Evolutionary conservation across 495 filamentous ascomycete genomes (phyloP).

Genomic region (Aspergillus olivimuriae): DNA sequence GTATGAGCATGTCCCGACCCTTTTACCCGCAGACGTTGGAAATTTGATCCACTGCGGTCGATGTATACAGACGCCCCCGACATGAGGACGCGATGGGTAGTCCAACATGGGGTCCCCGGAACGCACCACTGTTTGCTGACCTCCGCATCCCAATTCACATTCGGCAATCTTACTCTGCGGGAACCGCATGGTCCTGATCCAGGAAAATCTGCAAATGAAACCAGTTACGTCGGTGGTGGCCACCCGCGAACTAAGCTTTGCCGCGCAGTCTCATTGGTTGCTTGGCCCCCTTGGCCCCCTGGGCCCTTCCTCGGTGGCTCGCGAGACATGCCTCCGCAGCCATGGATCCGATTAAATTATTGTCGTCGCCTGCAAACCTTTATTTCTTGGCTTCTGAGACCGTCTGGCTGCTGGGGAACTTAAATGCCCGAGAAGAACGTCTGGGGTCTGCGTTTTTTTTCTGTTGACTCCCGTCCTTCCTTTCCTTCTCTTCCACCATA

Average conservation of each 20-base stretch:
- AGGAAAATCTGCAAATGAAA: no score
- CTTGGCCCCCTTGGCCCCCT: neutral
- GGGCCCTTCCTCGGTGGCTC: neutral
- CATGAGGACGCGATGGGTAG: no score
- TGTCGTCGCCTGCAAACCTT: neutral
- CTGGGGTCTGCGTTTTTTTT: neutral
- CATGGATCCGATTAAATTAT: no score
- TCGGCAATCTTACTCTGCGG: neutral
- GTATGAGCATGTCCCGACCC: no score
- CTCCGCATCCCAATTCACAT: neutral
- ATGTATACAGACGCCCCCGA: no score
- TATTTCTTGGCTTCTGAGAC: constrained; percentile 6
- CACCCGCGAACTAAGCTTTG: constrained; percentile 2
- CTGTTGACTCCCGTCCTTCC: constrained; percentile 2
- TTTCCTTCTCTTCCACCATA: neutral
- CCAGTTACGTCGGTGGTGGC: neutral
- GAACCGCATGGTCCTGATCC: neutral
- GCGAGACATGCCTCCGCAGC: constrained; percentile 11
- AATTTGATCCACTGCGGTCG: no score
- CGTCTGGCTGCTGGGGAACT: neutral
- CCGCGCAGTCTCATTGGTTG: neutral
- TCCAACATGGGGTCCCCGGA: no score
- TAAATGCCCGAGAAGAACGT: neutral
- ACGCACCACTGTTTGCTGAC: neutral
- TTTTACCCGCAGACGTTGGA: no score